A percentile compares a stretch with the other conserved stretches of the same genome.
phyloP scores from a whole-genome alignment of 306 rosid species.

The Purshia tridentata region DNA sequence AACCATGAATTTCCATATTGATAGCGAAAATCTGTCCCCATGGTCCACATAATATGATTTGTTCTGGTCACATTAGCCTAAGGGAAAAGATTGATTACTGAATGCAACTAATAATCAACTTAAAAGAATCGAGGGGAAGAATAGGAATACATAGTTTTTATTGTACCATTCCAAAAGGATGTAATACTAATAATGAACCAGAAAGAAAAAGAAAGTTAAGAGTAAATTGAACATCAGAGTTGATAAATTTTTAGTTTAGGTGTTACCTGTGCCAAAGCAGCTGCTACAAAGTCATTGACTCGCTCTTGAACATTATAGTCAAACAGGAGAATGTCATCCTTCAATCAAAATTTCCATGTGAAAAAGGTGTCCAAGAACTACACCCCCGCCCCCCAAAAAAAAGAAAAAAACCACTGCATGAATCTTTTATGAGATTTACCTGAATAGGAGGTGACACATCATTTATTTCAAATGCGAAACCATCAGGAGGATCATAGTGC shows the following conservation, averaged over 20 bases:
- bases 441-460: slow-evolving; percentile 78
- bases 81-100: slow-evolving; percentile 11
- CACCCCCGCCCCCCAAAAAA: background rate
- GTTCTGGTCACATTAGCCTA: slow-evolving; percentile 87
- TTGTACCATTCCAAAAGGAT: background rate
- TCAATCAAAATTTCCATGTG: slow-evolving; percentile 25
- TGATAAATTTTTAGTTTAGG: background rate
- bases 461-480: slow-evolving; percentile 75
- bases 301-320: slow-evolving; percentile 79
- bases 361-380: slow-evolving; percentile 1
- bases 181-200: background rate
- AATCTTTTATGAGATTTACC: slow-evolving; percentile 32
- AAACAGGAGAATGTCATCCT: slow-evolving; percentile 72
- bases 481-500: slow-evolving; percentile 91
- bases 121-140: background rate
- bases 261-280: slow-evolving; percentile 79
- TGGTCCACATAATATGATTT: slow-evolving; percentile 87
- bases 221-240: background rate
- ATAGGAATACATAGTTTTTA: background rate
- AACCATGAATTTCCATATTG: slow-evolving; percentile 95
- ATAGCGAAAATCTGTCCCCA: slow-evolving; percentile 96
- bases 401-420: background rate
- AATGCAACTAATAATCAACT: slow-evolving; percentile 9
- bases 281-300: slow-evolving; percentile 72
- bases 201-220: background rate